phyloP scores from a whole-genome alignment of 1,139 yeast genomes.

The Ogataea hybrid region DNA sequence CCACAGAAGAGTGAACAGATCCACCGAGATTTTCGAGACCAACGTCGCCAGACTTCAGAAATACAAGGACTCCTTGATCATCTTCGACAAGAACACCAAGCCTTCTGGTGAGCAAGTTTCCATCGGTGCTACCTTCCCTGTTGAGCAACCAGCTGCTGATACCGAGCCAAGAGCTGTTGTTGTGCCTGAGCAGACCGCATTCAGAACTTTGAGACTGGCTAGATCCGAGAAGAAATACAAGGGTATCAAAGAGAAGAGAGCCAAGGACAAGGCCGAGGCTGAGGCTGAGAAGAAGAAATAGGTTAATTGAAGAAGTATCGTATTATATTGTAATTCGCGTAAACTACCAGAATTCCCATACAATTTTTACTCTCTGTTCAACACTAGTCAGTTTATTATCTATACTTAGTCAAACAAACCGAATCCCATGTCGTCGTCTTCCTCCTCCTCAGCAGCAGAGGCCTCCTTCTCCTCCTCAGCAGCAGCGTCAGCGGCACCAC shows the following conservation, averaged over 20 bases:
- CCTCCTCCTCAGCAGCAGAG: conserved; percentile 60
- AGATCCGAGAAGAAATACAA: conserved; percentile 90
- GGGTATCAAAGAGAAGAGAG: conserved; percentile 98
- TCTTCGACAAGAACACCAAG: conserved; percentile 84
- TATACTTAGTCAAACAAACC: conserved; percentile 71
- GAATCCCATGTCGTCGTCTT: conserved; percentile 79
- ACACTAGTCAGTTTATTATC: conserved; percentile 3
- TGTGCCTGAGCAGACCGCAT: conserved; percentile 83
- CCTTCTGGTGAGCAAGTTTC: conserved; percentile 75
- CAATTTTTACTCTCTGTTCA: not conserved
- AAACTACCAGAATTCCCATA: no score
- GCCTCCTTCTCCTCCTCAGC: conserved; percentile 58
- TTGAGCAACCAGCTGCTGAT: conserved; percentile 73
- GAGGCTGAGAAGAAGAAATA: conserved; percentile 99
- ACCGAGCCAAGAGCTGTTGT: conserved; percentile 89
- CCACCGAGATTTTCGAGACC: conserved; percentile 90
- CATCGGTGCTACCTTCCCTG: conserved; percentile 86
- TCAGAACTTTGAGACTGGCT: conserved; percentile 93
- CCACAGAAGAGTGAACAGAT: conserved; percentile 99
- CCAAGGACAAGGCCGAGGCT: conserved; percentile 96
- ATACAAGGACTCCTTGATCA: conserved; percentile 93
- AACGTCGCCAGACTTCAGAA: conserved; percentile 97
- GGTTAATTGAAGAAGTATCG: conserved; percentile 27
- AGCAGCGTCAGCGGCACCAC: conserved; percentile 55
- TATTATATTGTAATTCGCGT: not conserved